phyloP scores from a whole-genome alignment of 495 filamentous ascomycete genomes.

The Neurospora sp. region DNA sequence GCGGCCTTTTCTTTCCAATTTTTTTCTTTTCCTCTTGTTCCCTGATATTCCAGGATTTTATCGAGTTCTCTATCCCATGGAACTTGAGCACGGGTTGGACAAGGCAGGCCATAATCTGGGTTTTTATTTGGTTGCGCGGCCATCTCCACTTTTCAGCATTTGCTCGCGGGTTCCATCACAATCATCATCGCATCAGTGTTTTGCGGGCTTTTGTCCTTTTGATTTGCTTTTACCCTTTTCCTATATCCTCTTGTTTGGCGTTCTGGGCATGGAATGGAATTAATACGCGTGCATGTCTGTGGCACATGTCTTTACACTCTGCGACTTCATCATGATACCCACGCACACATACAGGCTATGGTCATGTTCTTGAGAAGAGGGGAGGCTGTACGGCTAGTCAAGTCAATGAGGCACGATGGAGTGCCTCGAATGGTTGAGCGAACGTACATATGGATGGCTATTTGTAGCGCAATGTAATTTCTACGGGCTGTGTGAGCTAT shows the following conservation, averaged over 20 bases:
- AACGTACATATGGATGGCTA: background rate
- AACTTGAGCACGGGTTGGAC: background rate
- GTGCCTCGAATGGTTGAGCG: background rate
- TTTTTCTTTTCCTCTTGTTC: background rate
- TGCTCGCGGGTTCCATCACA: background rate
- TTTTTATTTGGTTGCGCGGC: background rate
- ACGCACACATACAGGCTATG: background rate
- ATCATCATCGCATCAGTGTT: background rate
- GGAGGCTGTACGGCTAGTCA: background rate
- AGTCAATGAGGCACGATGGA: background rate
- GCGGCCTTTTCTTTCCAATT: no score
- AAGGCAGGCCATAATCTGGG: background rate
- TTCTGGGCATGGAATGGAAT: background rate
- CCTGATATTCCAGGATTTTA: background rate
- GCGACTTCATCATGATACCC: background rate
- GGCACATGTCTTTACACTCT: background rate
- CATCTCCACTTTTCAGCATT: background rate
- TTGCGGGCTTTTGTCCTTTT: background rate
- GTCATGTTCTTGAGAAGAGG: background rate
- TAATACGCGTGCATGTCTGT: background rate
- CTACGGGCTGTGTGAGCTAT: background rate
- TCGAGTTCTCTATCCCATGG: background rate
- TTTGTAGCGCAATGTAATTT: background rate
- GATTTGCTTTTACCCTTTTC: background rate
- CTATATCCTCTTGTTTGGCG: background rate